Conservation (phyloP, 768 basidiomycete genomes). For the Rhizopogon rudus region DNA sequence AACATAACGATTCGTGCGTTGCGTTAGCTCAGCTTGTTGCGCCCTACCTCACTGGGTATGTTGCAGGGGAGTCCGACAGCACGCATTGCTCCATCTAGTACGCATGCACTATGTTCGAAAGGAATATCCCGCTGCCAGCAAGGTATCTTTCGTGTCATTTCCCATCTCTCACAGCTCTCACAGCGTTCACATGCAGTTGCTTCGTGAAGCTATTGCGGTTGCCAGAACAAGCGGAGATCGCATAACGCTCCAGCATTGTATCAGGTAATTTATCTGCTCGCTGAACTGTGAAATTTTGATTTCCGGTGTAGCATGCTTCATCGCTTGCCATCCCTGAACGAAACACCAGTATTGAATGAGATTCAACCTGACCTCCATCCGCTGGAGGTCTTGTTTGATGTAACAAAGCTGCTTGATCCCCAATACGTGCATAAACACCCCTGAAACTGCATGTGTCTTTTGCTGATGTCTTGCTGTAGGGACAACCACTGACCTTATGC, state of each 20-base stretch:
- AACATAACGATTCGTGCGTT: constrained; percentile 73
- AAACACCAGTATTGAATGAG: constrained; percentile 58
- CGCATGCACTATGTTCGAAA: constrained; percentile 71
- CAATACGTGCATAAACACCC: constrained; percentile 40
- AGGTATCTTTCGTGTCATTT: constrained; percentile 35
- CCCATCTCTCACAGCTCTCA: constrained; percentile 1
- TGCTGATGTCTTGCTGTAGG: constrained; percentile 32
- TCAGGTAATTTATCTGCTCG: constrained; percentile 38
- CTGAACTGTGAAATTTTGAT: not conserved
- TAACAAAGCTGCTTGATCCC: constrained; percentile 68
- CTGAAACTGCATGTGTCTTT: not conserved
- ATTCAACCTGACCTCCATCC: constrained; percentile 75
- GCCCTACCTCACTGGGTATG: not conserved
- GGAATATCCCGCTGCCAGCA: constrained; percentile 63
- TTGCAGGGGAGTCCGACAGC: constrained; percentile 69
- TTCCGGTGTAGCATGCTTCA: constrained; percentile 52
- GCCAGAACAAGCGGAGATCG: constrained; percentile 70
- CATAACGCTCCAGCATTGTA: constrained; percentile 72
- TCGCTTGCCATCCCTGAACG: constrained; percentile 54
- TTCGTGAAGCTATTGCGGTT: constrained; percentile 75
- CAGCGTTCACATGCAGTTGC: constrained; percentile 38
- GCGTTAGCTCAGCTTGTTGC: not conserved
- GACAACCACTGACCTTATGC: constrained; percentile 64
- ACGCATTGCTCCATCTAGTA: constrained; percentile 72
- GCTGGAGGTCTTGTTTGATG: constrained; percentile 71